Conservation (phyloP, 306 rosid species). For the Alnus glutinosa region DNA sequence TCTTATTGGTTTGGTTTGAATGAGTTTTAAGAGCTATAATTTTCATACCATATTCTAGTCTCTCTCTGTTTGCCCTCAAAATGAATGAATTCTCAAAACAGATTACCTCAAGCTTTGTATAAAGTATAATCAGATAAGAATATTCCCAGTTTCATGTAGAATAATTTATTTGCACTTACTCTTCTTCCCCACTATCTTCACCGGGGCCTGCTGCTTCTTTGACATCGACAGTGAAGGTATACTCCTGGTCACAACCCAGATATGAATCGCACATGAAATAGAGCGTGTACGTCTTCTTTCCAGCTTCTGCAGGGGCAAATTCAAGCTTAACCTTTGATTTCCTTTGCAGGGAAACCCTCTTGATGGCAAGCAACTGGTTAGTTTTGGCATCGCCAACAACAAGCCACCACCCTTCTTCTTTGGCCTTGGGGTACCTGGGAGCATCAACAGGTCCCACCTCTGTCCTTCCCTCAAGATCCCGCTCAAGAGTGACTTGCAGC, state of each 20-base stretch:
- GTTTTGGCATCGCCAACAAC: slow-evolving; percentile 77
- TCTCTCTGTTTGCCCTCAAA: too few species aligned
- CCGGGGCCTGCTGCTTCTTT: slow-evolving; percentile 51
- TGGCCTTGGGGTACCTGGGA: slow-evolving; percentile 75
- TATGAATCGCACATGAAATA: slow-evolving; percentile 96
- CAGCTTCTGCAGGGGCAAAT: slow-evolving; percentile 72
- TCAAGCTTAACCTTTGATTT: slow-evolving; percentile 74
- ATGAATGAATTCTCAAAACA: too few species aligned
- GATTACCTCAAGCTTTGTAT: too few species aligned
- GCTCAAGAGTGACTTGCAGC: slow-evolving; percentile 66
- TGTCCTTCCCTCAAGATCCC: slow-evolving; percentile 71
- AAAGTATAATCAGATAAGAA: too few species aligned
- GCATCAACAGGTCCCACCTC: slow-evolving; percentile 77
- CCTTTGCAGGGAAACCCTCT: slow-evolving; percentile 71
- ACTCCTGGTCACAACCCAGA: slow-evolving; percentile 95
- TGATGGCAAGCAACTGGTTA: slow-evolving; percentile 75
- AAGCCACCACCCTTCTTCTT: slow-evolving; percentile 99
- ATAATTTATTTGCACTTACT: too few species aligned
- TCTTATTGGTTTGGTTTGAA: too few species aligned
- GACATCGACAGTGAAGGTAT: slow-evolving; percentile 60
- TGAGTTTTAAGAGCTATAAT: too few species aligned
- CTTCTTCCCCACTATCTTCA: slow-evolving; percentile 43
- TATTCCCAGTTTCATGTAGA: too few species aligned
- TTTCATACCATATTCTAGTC: too few species aligned
- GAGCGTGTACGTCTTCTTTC: slow-evolving; percentile 68